Evolutionary conservation across 331 rosid species (phyloP).

Genomic region (Quercus tomentella): DNA sequence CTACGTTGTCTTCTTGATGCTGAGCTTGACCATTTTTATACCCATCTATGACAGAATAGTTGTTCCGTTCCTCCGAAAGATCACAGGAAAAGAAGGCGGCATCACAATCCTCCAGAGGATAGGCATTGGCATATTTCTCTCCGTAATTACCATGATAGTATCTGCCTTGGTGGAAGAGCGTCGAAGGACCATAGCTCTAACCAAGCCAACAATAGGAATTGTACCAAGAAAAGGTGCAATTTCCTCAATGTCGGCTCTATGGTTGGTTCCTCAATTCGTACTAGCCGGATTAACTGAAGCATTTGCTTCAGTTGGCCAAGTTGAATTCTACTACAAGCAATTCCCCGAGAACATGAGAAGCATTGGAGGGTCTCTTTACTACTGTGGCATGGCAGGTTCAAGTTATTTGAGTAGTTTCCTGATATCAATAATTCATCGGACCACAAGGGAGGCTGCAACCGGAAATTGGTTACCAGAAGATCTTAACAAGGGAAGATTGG

Average conservation of each 20-base stretch:
- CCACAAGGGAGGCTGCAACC: constrained; percentile 24
- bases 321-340: constrained; percentile 85
- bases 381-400: constrained; percentile 54
- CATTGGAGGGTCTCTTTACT: constrained; percentile 66
- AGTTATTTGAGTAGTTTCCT: constrained; percentile 59
- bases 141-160: constrained; percentile 41
- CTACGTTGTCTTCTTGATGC: constrained; percentile 45
- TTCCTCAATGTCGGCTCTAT: constrained; percentile 72
- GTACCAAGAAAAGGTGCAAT: constrained; percentile 57
- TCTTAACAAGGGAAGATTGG: constrained; percentile 73
- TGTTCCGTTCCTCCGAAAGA: constrained; percentile 44
- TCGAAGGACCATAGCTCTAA: constrained; percentile 47
- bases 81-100: constrained; percentile 61
- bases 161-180: constrained; percentile 59
- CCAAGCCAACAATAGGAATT: constrained; percentile 35
- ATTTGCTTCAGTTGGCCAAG: constrained; percentile 45
- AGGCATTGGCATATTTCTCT: constrained; percentile 62
- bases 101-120: constrained; percentile 80
- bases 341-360: constrained; percentile 94
- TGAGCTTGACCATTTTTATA: constrained; percentile 48
- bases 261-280: constrained; percentile 69
- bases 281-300: constrained; percentile 63
- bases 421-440: constrained; percentile 49
- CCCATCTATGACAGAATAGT: constrained; percentile 66
- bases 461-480: constrained; percentile 87